Conservation (phyloP, 2,329 filamentous ascomycete genomes). For the Acrocalymma vagum region DNA sequence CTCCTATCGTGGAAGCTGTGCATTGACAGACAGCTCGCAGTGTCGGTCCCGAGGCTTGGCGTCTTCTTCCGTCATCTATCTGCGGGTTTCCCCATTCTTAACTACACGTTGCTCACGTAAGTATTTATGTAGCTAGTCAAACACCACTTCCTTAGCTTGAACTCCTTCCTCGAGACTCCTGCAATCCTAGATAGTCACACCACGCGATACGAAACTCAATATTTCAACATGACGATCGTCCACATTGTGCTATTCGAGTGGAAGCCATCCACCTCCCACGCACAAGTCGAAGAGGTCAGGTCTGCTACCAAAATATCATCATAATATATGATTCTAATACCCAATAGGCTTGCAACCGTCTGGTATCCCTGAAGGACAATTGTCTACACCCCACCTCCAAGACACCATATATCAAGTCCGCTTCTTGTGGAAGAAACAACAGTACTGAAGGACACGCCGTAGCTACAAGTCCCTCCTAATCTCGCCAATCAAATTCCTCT, state of each 20-base stretch:
- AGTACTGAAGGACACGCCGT: conserved; percentile 70
- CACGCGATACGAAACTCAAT: background rate
- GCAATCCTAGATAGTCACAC: background rate
- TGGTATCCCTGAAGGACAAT: conserved; percentile 64
- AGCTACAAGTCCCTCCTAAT: conserved; percentile 23
- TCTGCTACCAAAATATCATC: background rate
- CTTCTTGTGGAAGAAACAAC: conserved; percentile 68
- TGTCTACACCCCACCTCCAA: conserved; percentile 69
- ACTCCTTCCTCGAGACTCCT: no score
- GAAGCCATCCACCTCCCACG: conserved; percentile 59
- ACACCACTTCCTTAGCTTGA: no score
- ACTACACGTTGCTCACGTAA: no score
- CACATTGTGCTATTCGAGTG: conserved; percentile 76
- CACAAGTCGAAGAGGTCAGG: conserved; percentile 64
- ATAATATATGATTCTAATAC: conserved; percentile 14
- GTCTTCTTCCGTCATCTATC: no score
- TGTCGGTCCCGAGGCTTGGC: no score
- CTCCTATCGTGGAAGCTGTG: no score
- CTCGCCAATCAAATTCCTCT: background rate
- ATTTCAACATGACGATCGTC: conserved; percentile 65
- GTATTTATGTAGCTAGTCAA: no score
- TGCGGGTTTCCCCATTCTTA: no score
- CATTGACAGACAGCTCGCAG: no score
- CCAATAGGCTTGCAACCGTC: conserved; percentile 62
- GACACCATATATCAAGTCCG: conserved; percentile 67